These are phyloP conservation scores for Phycomyces nitens DNA, from an alignment of 192 early-diverging fungal genomes.

Conservation along the genomic window DNA sequence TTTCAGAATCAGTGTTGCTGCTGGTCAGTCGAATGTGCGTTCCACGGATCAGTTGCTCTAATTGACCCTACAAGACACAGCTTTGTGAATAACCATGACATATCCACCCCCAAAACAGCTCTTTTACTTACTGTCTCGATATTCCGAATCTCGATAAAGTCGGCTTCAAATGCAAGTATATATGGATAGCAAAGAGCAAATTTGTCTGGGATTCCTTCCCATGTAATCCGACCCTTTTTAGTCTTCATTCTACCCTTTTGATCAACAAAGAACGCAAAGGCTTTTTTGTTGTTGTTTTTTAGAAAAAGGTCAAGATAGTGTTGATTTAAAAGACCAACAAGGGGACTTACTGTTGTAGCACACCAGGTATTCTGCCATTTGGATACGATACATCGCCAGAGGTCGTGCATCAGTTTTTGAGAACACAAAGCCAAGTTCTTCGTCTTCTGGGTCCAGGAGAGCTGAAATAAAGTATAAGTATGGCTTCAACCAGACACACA, in stretches of 20 bases:
- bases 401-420: slow-evolving; percentile 76
- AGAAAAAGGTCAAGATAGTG: neutral
- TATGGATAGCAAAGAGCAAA: slow-evolving; percentile 84
- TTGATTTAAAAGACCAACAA: neutral
- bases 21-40: slow-evolving; percentile 59
- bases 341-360: slow-evolving; percentile 80
- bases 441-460: slow-evolving; percentile 81
- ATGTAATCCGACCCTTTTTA: slow-evolving; percentile 73
- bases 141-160: slow-evolving; percentile 87
- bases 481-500: no score
- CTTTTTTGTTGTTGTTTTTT: slow-evolving; percentile 22
- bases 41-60: slow-evolving; percentile 54
- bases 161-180: slow-evolving; percentile 86
- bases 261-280: slow-evolving; percentile 92
- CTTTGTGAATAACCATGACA: neutral
- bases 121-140: slow-evolving; percentile 68
- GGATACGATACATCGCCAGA: slow-evolving; percentile 77
- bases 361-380: slow-evolving; percentile 79
- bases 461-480: slow-evolving; percentile 3
- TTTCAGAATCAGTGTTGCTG: slow-evolving; percentile 31
- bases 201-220: slow-evolving; percentile 80
- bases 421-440: slow-evolving; percentile 74
- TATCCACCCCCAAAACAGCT: neutral
- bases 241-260: slow-evolving; percentile 73
- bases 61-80: slow-evolving; percentile 35